A percentile compares a stretch with the other conserved stretches of the same genome.
phyloP scores from a whole-genome alignment of 352 stramenopile genomes.

The Elongisporangium prolatum region DNA sequence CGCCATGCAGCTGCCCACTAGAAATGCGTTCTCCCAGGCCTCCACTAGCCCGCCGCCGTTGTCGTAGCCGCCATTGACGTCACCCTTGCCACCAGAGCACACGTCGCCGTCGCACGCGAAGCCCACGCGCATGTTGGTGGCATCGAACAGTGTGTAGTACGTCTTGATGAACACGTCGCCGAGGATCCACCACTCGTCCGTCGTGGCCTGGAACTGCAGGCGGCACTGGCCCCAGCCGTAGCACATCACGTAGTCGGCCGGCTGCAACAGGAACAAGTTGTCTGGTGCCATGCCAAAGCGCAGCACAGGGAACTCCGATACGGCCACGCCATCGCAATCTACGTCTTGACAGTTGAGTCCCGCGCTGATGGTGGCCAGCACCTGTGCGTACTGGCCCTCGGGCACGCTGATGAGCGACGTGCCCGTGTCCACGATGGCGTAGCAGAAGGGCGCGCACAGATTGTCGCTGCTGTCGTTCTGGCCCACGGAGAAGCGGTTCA shows the following conservation, averaged over 20 bases:
- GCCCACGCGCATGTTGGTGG: constrained; percentile 80
- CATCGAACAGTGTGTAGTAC: constrained; percentile 91
- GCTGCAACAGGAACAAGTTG: constrained; percentile 81
- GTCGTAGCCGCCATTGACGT: constrained; percentile 42
- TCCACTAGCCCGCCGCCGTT: constrained; percentile 35
- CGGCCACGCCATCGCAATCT: constrained; percentile 42
- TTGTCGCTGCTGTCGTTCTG: constrained; percentile 20
- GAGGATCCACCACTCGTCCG: constrained; percentile 86
- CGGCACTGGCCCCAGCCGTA: constrained; percentile 67
- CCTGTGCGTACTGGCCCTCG: constrained; percentile 53
- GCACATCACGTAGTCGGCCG: constrained; percentile 77
- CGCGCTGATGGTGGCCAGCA: constrained; percentile 54
- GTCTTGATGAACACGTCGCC: constrained; percentile 89
- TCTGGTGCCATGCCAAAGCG: constrained; percentile 79
- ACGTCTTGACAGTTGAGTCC: constrained; percentile 67
- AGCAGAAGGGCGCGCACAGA: constrained; percentile 78
- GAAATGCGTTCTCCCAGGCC: constrained; percentile 59
- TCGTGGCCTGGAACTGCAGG: constrained; percentile 72
- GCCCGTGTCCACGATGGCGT: constrained; percentile 86
- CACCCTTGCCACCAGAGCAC: constrained; percentile 66
- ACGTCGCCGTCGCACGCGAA: constrained; percentile 83
- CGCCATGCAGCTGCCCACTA: constrained; percentile 65
- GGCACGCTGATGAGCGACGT: constrained; percentile 85
- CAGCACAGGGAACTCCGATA: constrained; percentile 62
- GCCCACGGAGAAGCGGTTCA: constrained; percentile 48